Conservation (phyloP, 352 stramenopile species). For the Globisporangium mamillatum region DNA sequence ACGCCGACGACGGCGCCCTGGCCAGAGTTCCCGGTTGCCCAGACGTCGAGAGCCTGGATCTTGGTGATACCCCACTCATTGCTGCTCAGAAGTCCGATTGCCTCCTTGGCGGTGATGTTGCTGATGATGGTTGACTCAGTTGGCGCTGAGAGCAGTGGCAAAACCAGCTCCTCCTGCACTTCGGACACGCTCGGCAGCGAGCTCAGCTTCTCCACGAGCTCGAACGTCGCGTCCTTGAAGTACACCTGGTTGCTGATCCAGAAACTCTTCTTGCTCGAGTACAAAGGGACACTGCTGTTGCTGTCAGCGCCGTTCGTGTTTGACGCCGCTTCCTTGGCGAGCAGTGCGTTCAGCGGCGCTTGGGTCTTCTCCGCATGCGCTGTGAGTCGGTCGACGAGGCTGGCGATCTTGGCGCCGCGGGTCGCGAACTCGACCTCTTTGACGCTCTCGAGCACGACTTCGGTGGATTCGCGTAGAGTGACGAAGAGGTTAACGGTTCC, state of each 20-base stretch:
- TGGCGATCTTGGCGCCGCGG: neutral
- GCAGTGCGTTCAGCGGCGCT: neutral
- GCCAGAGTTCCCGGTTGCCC: slow-evolving; percentile 39
- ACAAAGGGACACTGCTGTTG: neutral
- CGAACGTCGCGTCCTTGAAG: slow-evolving; percentile 26
- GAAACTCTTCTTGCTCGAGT: slow-evolving; percentile 5
- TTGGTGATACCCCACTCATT: slow-evolving; percentile 39
- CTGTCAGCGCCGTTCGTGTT: neutral
- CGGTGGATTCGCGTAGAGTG: neutral
- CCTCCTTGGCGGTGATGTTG: neutral
- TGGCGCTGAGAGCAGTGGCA: neutral
- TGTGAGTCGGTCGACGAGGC: neutral
- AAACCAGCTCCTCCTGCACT: neutral
- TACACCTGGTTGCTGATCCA: slow-evolving; percentile 35
- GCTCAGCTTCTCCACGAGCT: slow-evolving; percentile 26
- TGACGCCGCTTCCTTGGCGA: neutral
- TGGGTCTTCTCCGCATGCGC: slow-evolving; percentile 1
- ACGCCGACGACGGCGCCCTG: slow-evolving; percentile 23
- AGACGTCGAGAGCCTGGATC: slow-evolving; percentile 44
- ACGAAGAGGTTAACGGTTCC: slow-evolving; percentile 15
- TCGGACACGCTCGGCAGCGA: neutral
- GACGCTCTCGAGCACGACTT: neutral
- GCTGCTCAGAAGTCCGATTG: neutral
- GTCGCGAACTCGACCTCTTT: neutral
- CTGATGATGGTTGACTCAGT: neutral